Percentiles rank a stretch among this genome's conserved stretches.
Conservation (phyloP, 306 rosid species). For the Medicago truncatula region MtrunA17r5.0-ANR NC_053044.1:45869501-45870000, state of each 20-base stretch:
- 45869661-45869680: conserved; percentile 19
- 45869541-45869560: neutral
- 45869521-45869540: conserved; percentile 20
- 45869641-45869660: conserved; percentile 42
- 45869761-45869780: conserved; percentile 6
- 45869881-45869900: neutral
- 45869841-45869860: neutral
- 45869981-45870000: no score
- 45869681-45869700: neutral
- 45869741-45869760: conserved; percentile 2
- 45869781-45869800: neutral
- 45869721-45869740: conserved; percentile 23
- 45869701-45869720: conserved; percentile 21
- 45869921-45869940: neutral
- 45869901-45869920: neutral
- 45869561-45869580: conserved; percentile 14
- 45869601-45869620: conserved; percentile 76
- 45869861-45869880: neutral
- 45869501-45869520: neutral
- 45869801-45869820: neutral
- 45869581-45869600: conserved; percentile 56
- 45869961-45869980: no score
- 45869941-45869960: no score
- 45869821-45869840: neutral
- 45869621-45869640: conserved; percentile 83